Evolutionary conservation across 1,139 yeast species (phyloP).

Genomic region (Zygoascus sp.): DNA sequence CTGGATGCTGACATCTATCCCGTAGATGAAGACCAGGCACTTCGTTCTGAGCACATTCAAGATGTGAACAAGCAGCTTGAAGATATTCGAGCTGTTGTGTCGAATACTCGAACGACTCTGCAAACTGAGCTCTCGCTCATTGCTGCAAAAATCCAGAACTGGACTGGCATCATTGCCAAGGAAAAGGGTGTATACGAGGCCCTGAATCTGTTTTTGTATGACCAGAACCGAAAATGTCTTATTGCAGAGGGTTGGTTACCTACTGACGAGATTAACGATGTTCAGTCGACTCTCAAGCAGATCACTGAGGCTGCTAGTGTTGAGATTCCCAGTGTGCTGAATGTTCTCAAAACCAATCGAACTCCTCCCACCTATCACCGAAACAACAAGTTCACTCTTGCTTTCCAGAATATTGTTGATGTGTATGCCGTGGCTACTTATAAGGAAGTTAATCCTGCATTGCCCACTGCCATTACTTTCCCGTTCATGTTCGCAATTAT

Average conservation of each 20-base stretch:
- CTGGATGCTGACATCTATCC: slow-evolving; percentile 75
- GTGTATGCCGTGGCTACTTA: slow-evolving; percentile 94
- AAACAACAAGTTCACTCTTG: slow-evolving; percentile 86
- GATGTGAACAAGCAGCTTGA: slow-evolving; percentile 55
- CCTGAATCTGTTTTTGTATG: slow-evolving; percentile 78
- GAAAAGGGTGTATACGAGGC: slow-evolving; percentile 74
- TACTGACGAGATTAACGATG: slow-evolving; percentile 43
- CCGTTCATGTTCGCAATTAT: slow-evolving; percentile 98
- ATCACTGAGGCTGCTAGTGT: slow-evolving; percentile 54
- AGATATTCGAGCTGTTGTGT: slow-evolving; percentile 66
- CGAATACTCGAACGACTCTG: slow-evolving; percentile 65
- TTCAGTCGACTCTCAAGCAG: slow-evolving; percentile 48
- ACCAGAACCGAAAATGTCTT: slow-evolving; percentile 75
- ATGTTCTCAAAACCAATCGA: slow-evolving; percentile 72
- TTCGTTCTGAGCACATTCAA: slow-evolving; percentile 54
- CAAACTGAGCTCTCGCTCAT: slow-evolving; percentile 72
- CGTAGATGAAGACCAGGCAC: slow-evolving; percentile 54
- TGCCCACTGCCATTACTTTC: slow-evolving; percentile 90
- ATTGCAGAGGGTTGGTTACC: slow-evolving; percentile 99
- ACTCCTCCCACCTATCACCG: slow-evolving; percentile 92
- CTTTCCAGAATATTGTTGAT: slow-evolving; percentile 89
- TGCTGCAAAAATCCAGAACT: slow-evolving; percentile 62
- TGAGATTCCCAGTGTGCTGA: slow-evolving; percentile 70
- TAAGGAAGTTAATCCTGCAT: slow-evolving; percentile 93
- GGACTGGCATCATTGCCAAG: slow-evolving; percentile 62